Evolutionary conservation across 225 moss, liverwort and hornwort species (phyloP).

Genomic region (Physcomitrium patens): DNA sequence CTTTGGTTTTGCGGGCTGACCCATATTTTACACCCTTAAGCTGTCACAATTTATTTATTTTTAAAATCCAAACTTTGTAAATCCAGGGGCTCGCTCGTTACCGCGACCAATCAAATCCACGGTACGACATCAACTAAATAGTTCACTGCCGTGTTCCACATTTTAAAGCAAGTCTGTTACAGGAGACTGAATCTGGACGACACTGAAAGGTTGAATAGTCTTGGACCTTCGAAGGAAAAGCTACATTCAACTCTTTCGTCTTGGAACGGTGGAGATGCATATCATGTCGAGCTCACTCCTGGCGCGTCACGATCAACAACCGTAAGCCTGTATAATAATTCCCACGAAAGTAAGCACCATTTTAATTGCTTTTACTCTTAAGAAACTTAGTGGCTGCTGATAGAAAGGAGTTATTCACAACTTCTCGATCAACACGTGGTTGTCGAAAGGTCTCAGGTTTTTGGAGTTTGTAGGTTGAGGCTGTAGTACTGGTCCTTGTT

Average conservation of each 20-base stretch:
- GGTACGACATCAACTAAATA: conserved; percentile 26
- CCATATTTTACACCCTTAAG: no score
- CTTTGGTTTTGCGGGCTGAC: no score
- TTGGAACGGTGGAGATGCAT: conserved; percentile 19
- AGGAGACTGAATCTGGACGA: conserved; percentile 9
- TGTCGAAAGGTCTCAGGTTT: neutral
- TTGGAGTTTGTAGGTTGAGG: conserved; percentile 1
- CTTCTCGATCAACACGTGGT: neutral
- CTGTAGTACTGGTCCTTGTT: neutral
- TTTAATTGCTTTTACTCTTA: conserved; percentile 4
- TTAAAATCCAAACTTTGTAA: neutral
- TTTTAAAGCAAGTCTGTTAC: neutral
- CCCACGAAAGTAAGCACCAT: conserved; percentile 7
- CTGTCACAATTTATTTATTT: no score
- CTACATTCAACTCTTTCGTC: conserved; percentile 15
- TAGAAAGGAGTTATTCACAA: conserved; percentile 4
- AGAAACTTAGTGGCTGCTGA: neutral
- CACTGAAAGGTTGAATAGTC: neutral
- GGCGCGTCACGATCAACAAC: conserved; percentile 9
- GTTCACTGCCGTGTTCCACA: neutral
- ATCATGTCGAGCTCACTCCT: conserved; percentile 26
- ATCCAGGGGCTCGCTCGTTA: conserved; percentile 44
- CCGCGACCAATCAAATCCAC: conserved; percentile 44
- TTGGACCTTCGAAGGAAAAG: conserved; percentile 10
- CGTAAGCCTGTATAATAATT: conserved; percentile 28